Conservation (phyloP, 495 filamentous ascomycete genomes). For the Penicillium daleae region DNA sequence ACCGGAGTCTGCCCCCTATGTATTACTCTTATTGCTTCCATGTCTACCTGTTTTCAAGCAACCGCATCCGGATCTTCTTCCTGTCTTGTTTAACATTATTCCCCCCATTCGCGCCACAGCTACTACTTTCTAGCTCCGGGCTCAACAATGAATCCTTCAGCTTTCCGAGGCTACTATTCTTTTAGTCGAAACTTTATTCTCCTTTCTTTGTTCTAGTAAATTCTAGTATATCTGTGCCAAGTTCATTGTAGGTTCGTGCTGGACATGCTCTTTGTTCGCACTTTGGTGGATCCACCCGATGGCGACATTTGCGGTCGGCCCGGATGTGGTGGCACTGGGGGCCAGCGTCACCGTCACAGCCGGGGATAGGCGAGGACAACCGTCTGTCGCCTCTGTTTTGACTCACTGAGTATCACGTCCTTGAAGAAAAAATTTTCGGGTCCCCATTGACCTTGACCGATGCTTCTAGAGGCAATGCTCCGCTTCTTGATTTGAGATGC, state of each 20-base stretch:
- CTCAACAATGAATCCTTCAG: conserved; percentile 25
- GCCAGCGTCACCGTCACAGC: conserved; percentile 1
- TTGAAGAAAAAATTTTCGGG: background rate
- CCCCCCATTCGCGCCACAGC: conserved; percentile 29
- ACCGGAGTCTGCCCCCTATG: conserved; percentile 18
- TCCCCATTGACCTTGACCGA: background rate
- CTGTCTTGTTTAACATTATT: conserved; percentile 14
- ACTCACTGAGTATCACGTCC: too few species aligned
- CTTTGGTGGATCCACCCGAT: conserved; percentile 13
- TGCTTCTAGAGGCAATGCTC: background rate
- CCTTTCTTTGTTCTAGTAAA: background rate
- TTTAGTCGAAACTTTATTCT: conserved; percentile 9
- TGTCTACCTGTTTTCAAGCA: conserved; percentile 3
- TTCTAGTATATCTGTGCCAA: conserved; percentile 1
- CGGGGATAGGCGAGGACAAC: conserved; percentile 16
- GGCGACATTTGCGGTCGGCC: conserved; percentile 17
- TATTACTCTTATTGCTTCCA: background rate
- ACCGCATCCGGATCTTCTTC: background rate
- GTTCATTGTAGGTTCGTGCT: background rate
- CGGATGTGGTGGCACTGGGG: conserved; percentile 4
- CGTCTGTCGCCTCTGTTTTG: conserved; percentile 2
- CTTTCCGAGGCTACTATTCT: conserved; percentile 13
- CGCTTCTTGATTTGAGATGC: background rate
- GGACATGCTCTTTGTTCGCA: background rate
- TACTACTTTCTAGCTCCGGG: conserved; percentile 37